Evolutionary conservation across 192 early-diverging fungal species (phyloP), one percentile per base, ranked within the genome.

Genomic region (Backusella tuberculispora): DNA sequence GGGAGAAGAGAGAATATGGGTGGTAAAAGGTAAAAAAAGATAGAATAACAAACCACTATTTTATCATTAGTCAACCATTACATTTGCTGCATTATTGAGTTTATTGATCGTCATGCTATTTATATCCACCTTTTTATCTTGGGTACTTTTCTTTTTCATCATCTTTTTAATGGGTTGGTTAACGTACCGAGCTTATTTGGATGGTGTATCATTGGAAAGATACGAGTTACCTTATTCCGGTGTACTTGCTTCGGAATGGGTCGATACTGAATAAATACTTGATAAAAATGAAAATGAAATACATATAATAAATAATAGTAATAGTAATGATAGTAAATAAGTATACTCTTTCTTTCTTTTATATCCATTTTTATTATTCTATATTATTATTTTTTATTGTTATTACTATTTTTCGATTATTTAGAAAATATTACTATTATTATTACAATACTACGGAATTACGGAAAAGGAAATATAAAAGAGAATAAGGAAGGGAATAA

Each of bases 161-260:
- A 64, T 90, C 26, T 74, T 50, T 6, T 67, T 84, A 17, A 66
- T 79, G 41, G 76, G 63, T 8, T 88, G 78, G 76, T 73, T 87
- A 48, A 78, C 77, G 87, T 91, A 89, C 50, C 83, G 86, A 46
- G 93, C 93, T 3, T 93, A 92, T 80, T 67, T 88, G 53, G 90
- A 92, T 68, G 90, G 87, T 9, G 89, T 88, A 41, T 84, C 89
- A 6, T 84, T 95, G 70, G 90, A 91, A 71, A 88, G 93, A 47
- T 93, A 88, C 69, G 74, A 89, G 45, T 40, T 93, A 12, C 93
- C 93, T 1, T 91, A 90, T 66, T 71, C 93, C 67, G 93, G 93
- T 14, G 76, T 72, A 47, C 73, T 91, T 46, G 93, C 93, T 9
- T 71, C 81, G 38, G 77, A 87, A 69, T 90, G 89, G 83, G 91